phyloP scores from a whole-genome alignment of 306 rosid genomes.

The Quercus berberidifolia region DNA sequence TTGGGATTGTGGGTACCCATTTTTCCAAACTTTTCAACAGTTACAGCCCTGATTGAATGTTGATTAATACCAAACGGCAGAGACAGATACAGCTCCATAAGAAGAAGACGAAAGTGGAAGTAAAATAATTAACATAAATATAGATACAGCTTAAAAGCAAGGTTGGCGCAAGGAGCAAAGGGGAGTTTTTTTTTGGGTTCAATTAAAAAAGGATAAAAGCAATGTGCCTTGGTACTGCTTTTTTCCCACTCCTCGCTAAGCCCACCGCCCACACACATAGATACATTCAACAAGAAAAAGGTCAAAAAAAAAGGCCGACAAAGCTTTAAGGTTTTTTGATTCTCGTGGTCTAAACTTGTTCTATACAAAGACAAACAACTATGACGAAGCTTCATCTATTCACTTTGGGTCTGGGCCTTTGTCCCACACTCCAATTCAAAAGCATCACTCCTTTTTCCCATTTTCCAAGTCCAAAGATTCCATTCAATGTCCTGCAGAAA shows the following conservation, averaged over 20 bases:
- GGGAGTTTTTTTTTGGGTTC: not conserved
- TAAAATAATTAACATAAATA: not conserved
- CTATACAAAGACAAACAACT: not conserved
- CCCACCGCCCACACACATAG: not conserved
- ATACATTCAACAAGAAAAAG: not conserved
- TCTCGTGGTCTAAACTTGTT: not conserved
- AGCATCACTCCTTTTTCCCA: not conserved
- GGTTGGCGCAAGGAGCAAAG: not conserved
- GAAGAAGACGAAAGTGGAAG: no score
- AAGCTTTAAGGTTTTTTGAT: not conserved
- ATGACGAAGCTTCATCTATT: not conserved
- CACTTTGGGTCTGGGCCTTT: not conserved
- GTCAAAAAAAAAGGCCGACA: no score
- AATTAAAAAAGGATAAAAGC: not conserved
- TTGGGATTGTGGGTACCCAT: no score
- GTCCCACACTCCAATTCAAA: not conserved
- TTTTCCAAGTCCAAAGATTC: not conserved
- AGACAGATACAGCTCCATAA: no score
- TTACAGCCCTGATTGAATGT: no score
- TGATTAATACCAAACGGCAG: no score
- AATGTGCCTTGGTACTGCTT: not conserved
- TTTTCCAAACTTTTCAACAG: no score
- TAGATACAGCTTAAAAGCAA: not conserved
- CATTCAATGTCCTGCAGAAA: constrained; percentile 26
- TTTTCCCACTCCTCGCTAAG: constrained; percentile 8